Evolutionary conservation across 176 grass and related monocot genomes (phyloP).

Genomic region (Rhynchospora pubera): DNA sequence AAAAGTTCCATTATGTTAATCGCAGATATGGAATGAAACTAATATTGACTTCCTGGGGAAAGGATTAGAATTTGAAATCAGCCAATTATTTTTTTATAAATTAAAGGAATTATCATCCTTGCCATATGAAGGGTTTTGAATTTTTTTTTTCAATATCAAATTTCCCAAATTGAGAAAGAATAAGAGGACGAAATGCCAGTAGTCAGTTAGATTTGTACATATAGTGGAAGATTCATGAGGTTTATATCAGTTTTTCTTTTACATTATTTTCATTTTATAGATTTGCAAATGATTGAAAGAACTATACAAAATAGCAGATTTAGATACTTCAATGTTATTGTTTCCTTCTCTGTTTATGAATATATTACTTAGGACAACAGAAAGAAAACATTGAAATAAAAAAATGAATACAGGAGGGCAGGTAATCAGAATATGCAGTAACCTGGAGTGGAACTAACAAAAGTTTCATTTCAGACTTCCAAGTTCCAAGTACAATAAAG

Average conservation of each 20-base stretch:
- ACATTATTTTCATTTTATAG: slow-evolving; percentile 8
- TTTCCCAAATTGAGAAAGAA: background rate
- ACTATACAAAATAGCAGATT: background rate
- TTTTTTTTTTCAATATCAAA: background rate
- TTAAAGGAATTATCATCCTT: background rate
- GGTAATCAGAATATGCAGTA: background rate
- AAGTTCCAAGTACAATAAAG: background rate
- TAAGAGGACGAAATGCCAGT: background rate
- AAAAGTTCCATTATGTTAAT: background rate
- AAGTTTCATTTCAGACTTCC: background rate
- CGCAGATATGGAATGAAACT: background rate
- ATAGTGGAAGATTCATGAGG: background rate
- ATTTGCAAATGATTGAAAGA: background rate
- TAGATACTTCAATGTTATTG: background rate
- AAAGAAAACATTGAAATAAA: background rate
- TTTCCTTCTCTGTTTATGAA: background rate
- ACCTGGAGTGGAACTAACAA: background rate
- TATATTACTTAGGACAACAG: background rate
- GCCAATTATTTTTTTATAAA: background rate
- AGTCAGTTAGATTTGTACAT: slow-evolving; percentile 4
- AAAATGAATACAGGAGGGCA: background rate
- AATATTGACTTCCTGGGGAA: background rate
- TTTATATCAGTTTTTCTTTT: background rate
- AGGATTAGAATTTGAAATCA: background rate
- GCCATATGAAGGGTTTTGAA: background rate